A percentile compares a stretch with the other conserved stretches of the same genome.
Evolutionary conservation across 805 yeast species (phyloP).

Genomic region (Lipomyces sp.): DNA sequence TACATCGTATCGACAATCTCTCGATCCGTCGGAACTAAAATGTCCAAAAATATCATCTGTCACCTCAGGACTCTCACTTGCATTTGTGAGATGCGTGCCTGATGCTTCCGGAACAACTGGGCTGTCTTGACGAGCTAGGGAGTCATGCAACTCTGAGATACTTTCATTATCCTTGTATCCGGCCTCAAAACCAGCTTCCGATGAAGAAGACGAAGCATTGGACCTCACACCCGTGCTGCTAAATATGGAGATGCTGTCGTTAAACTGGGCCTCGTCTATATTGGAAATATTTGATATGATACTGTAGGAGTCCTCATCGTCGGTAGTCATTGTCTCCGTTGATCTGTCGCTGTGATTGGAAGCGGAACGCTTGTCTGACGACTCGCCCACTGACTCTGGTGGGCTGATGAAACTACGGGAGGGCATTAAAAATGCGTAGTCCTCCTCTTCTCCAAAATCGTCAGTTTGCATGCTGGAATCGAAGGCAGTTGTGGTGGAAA

Average conservation of each 20-base stretch:
- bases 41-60: background rate
- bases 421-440: slow-evolving; percentile 4
- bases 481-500: background rate
- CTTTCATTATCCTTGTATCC: background rate
- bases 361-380: background rate
- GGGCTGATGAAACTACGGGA: background rate
- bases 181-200: background rate
- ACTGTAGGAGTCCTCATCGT: background rate
- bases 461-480: background rate
- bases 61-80: background rate
- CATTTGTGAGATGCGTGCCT: background rate
- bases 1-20: background rate
- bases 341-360: background rate
- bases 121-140: background rate
- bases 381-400: background rate
- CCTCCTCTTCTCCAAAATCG: slow-evolving; percentile 3
- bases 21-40: background rate
- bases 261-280: slow-evolving; percentile 5
- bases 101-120: background rate
- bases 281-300: slow-evolving; percentile 4
- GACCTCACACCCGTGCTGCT: slow-evolving; percentile 5
- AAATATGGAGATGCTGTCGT: background rate
- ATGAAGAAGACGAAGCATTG: background rate
- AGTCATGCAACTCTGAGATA: background rate
- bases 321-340: slow-evolving; percentile 4